phyloP scores from a whole-genome alignment of 306 rosid genomes.

The Betula pendula region DNA sequence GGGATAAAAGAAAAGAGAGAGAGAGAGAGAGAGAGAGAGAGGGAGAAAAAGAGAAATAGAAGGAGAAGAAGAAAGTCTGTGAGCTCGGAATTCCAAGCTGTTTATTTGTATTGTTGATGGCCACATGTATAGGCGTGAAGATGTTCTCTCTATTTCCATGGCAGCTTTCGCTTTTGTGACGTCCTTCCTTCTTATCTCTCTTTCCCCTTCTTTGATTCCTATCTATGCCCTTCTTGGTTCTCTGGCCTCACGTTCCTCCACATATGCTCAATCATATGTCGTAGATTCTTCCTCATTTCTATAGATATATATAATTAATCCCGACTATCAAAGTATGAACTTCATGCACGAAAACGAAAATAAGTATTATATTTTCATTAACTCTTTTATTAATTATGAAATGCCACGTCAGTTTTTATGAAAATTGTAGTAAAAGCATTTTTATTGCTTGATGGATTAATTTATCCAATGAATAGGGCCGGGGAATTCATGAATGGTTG shows the following conservation, averaged over 20 bases:
- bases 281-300: conserved; percentile 41
- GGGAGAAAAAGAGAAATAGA: conserved; percentile 24
- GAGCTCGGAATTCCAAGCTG: conserved; percentile 57
- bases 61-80: conserved; percentile 13
- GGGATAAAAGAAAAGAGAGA: neutral
- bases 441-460: too few species aligned
- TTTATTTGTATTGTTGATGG: conserved; percentile 38
- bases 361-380: too few species aligned
- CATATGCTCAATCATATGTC: conserved; percentile 52
- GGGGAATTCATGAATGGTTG: too few species aligned
- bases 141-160: conserved; percentile 61
- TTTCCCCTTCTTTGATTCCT: conserved; percentile 42
- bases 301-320: too few species aligned
- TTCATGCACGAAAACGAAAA: too few species aligned
- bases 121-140: conserved; percentile 80
- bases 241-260: conserved; percentile 51
- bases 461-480: too few species aligned
- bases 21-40: neutral
- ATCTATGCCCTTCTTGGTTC: conserved; percentile 40
- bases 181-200: conserved; percentile 45
- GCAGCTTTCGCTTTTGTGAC: conserved; percentile 76
- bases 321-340: too few species aligned
- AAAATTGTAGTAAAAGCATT: too few species aligned
- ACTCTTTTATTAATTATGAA: too few species aligned
- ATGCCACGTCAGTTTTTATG: too few species aligned